Percentiles rank a stretch among this genome's conserved stretches.
These are phyloP conservation scores for Populus trichocarpa DNA, from an alignment of 441 rosid species.

Conservation along the genomic window DNA sequence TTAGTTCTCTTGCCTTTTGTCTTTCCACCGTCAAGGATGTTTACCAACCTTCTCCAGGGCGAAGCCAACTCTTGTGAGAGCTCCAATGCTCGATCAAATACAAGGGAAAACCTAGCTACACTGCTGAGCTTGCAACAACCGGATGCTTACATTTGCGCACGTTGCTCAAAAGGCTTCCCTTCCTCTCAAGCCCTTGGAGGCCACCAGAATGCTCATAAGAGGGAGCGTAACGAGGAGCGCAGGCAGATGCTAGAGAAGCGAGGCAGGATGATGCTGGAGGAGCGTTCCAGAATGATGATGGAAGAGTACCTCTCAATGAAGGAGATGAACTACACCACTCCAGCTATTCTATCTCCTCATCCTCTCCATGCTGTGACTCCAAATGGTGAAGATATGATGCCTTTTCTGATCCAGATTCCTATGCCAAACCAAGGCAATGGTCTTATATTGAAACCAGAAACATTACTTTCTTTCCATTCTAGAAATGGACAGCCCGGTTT, in stretches of 20 bases:
- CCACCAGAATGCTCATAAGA: conserved; percentile 33
- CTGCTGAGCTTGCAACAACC: conserved; percentile 4
- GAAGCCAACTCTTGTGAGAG: background rate
- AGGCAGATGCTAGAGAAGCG: background rate
- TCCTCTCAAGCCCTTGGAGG: conserved; percentile 26
- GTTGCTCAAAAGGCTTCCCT: conserved; percentile 19
- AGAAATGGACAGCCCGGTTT: background rate
- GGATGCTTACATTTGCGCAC: conserved; percentile 16
- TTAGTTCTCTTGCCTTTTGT: background rate
- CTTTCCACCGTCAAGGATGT: background rate
- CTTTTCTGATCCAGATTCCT: background rate
- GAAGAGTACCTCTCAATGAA: background rate
- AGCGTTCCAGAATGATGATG: background rate
- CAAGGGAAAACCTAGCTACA: background rate
- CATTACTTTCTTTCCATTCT: background rate
- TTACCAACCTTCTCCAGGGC: background rate
- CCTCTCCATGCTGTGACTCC: background rate
- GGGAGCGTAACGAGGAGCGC: conserved; percentile 11
- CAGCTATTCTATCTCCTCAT: background rate
- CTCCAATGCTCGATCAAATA: background rate
- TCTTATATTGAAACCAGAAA: background rate
- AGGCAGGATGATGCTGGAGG: background rate
- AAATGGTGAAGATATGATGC: background rate
- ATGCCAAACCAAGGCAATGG: background rate
- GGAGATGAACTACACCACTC: background rate